A percentile compares a stretch with the other conserved stretches of the same genome.
These are phyloP conservation scores for Fusarium mundagurra DNA, from an alignment of 2,329 filamentous ascomycete species.

Conservation along the genomic window DNA sequence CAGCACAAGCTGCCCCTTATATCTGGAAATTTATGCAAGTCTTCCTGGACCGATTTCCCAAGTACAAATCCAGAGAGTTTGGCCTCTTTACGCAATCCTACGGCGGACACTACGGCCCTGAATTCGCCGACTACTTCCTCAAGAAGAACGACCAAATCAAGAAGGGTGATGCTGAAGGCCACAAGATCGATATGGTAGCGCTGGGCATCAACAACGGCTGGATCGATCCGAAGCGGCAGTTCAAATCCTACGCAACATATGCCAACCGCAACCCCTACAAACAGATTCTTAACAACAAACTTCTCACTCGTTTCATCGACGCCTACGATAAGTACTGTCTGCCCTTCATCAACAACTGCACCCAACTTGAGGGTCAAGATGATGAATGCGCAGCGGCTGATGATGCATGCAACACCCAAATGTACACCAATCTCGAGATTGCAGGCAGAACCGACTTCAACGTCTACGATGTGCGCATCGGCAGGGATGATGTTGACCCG, in stretches of 20 bases:
- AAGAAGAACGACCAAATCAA: constrained; percentile 64
- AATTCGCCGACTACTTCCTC: constrained; percentile 64
- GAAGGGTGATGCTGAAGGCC: constrained; percentile 51
- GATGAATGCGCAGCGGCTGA: constrained; percentile 43
- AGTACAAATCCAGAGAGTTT: constrained; percentile 68
- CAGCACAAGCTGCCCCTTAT: constrained; percentile 44
- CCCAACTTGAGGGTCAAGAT: constrained; percentile 33
- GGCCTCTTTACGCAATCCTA: constrained; percentile 65
- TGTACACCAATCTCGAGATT: constrained; percentile 40
- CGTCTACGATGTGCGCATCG: constrained; percentile 58
- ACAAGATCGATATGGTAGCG: constrained; percentile 60
- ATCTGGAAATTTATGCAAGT: constrained; percentile 68
- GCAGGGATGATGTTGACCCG: constrained; percentile 29
- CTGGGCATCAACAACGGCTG: constrained; percentile 68
- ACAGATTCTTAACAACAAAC: constrained; percentile 39
- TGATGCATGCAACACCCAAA: constrained; percentile 40
- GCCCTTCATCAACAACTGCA: constrained; percentile 39
- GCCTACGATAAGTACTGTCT: constrained; percentile 44
- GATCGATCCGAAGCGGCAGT: constrained; percentile 56
- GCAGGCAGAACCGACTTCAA: constrained; percentile 49
- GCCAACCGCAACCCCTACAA: constrained; percentile 48
- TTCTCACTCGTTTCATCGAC: constrained; percentile 37
- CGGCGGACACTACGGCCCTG: constrained; percentile 68
- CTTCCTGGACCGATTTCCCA: constrained; percentile 71
- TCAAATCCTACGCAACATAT: constrained; percentile 47